These are phyloP conservation scores for Lactarius vividus DNA, from an alignment of 768 basidiomycete species.

Conservation along the genomic window DNA sequence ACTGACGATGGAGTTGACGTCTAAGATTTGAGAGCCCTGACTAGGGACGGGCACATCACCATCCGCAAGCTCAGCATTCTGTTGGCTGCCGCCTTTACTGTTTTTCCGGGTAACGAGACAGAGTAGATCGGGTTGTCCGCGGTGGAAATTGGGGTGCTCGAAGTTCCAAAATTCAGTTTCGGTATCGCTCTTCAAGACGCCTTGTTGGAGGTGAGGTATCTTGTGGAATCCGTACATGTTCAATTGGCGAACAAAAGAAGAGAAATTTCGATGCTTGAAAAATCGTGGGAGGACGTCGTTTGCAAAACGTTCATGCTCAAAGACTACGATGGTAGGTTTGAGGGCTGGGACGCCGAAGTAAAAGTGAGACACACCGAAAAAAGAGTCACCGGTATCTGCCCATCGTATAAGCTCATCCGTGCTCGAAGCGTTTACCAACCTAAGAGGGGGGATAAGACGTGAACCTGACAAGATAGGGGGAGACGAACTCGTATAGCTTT, in stretches of 20 bases:
- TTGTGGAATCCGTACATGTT: conserved; percentile 98
- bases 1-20: conserved; percentile 74
- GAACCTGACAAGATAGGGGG: conserved; percentile 18
- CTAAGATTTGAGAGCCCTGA: conserved; percentile 56
- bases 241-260: conserved; percentile 86
- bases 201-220: conserved; percentile 94
- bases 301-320: conserved; percentile 88
- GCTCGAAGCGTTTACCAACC: conserved; percentile 87
- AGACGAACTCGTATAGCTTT: conserved; percentile 84
- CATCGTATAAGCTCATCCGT: conserved; percentile 87
- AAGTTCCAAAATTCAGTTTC: conserved; percentile 91
- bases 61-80: conserved; percentile 17
- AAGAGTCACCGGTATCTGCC: conserved; percentile 88
- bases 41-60: conserved; percentile 20
- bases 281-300: conserved; percentile 86
- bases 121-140: conserved; percentile 85
- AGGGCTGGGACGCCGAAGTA: conserved; percentile 11
- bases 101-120: conserved; percentile 87
- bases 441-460: conserved; percentile 35
- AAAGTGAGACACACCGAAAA: conserved; percentile 61
- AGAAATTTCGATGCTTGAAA: conserved; percentile 98
- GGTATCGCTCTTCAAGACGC: conserved; percentile 79
- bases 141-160: conserved; percentile 83
- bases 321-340: conserved; percentile 49
- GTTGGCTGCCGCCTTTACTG: conserved; percentile 25